A percentile compares a stretch with the other conserved stretches of the same genome.
Conservation (phyloP, 2,329 filamentous ascomycete genomes). For the Alternaria dauci region DNA sequence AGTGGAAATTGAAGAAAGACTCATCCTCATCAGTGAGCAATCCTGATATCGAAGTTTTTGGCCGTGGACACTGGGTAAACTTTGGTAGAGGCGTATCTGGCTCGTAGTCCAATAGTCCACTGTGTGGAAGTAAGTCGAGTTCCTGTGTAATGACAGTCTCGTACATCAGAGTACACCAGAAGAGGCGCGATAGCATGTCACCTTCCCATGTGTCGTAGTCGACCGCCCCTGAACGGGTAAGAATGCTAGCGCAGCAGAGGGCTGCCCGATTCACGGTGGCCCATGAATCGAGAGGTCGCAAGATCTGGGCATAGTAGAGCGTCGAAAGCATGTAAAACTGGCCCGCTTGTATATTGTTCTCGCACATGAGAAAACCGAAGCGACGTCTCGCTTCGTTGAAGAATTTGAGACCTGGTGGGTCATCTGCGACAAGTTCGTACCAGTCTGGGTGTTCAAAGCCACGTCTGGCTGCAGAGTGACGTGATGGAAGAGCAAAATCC, state of each 20-base stretch:
- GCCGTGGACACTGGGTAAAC: conserved; percentile 57
- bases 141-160: conserved; percentile 65
- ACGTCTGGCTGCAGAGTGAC: conserved; percentile 15
- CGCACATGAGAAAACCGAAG: conserved; percentile 60
- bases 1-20: conserved; percentile 65
- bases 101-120: conserved; percentile 61
- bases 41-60: conserved; percentile 46
- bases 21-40: conserved; percentile 57
- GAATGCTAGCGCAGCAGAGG: conserved; percentile 58
- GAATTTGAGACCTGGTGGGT: conserved; percentile 59
- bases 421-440: conserved; percentile 47
- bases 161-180: conserved; percentile 65
- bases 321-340: conserved; percentile 63
- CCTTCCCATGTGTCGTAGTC: conserved; percentile 63
- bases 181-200: conserved; percentile 65
- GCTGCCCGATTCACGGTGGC: conserved; percentile 62
- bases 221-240: conserved; percentile 54
- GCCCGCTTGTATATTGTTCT: conserved; percentile 60
- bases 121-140: conserved; percentile 59
- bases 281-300: conserved; percentile 64
- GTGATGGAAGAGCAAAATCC: conserved; percentile 55
- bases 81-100: conserved; percentile 63
- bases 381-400: conserved; percentile 64
- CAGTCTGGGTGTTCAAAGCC: conserved; percentile 45
- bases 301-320: conserved; percentile 61